phyloP scores from a whole-genome alignment of 2,329 filamentous ascomycete species.

The Talaromyces piceae region DNA sequence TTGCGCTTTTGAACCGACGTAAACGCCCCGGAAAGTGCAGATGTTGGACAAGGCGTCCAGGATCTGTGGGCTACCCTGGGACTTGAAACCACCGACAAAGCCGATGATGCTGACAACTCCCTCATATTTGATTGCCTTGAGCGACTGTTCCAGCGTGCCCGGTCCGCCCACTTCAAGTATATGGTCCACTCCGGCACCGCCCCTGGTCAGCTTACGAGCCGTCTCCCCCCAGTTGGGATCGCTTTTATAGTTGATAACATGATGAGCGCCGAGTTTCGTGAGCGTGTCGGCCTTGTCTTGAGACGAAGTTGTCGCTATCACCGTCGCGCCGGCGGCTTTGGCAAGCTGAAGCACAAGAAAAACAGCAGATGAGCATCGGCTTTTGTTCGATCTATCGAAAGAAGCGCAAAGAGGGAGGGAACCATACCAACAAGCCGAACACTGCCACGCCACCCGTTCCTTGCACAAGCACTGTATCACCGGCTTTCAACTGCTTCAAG shows the following conservation, averaged over 20 bases:
- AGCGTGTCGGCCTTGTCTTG: slow-evolving; percentile 48
- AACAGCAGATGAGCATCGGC: neutral
- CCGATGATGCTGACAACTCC: slow-evolving; percentile 52
- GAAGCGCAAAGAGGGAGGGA: neutral
- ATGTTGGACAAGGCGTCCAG: slow-evolving; percentile 44
- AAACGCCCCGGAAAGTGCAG: slow-evolving; percentile 51
- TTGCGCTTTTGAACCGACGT: slow-evolving; percentile 49
- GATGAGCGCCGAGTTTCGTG: slow-evolving; percentile 49
- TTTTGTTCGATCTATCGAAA: neutral
- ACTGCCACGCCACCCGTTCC: slow-evolving; percentile 55
- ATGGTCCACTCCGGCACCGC: slow-evolving; percentile 52
- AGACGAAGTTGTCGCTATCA: slow-evolving; percentile 55
- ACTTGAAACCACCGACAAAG: slow-evolving; percentile 45
- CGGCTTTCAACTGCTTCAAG: slow-evolving; percentile 44
- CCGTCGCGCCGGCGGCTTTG: slow-evolving; percentile 42
- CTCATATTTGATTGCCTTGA: slow-evolving; percentile 49
- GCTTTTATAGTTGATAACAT: slow-evolving; percentile 55
- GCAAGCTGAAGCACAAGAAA: neutral
- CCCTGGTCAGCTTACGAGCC: slow-evolving; percentile 45
- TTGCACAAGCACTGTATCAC: slow-evolving; percentile 52
- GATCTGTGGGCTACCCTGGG: slow-evolving; percentile 44
- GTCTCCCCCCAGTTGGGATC: slow-evolving; percentile 53
- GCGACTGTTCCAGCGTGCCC: slow-evolving; percentile 50
- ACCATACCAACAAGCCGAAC: slow-evolving; percentile 44
- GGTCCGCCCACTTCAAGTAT: slow-evolving; percentile 61